Conservation (phyloP, 2,329 filamentous ascomycete genomes). For the Macrophomina phaseolina region DNA sequence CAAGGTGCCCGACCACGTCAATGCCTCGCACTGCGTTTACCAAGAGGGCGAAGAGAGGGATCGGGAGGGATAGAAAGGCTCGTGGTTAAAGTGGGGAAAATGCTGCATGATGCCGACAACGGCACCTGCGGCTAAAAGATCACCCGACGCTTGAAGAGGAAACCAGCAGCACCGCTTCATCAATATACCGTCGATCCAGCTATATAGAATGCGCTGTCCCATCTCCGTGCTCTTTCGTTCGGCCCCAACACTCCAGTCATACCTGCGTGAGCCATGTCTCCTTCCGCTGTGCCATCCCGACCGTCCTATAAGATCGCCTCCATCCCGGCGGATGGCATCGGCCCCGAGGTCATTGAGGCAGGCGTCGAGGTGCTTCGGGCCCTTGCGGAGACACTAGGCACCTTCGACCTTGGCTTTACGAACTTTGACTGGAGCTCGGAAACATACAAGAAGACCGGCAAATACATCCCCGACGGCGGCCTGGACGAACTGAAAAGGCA, state of each 20-base stretch:
- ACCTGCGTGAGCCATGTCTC: not conserved
- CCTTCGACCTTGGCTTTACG: conserved; percentile 66
- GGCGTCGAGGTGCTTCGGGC: conserved; percentile 67
- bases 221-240: not conserved
- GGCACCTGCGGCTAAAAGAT: conserved; percentile 14
- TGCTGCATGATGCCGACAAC: not conserved
- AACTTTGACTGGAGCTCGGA: conserved; percentile 72
- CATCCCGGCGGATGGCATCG: conserved; percentile 73
- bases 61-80: too few relatives aligned
- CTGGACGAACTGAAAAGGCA: conserved; percentile 63
- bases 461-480: conserved; percentile 68
- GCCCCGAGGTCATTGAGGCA: conserved; percentile 69
- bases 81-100: not conserved
- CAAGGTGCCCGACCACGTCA: too few relatives aligned
- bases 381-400: conserved; percentile 57
- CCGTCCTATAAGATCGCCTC: conserved; percentile 26
- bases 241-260: not conserved
- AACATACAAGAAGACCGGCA: conserved; percentile 68
- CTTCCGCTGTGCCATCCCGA: not conserved
- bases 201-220: not conserved
- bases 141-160: not conserved
- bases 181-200: conserved; percentile 7
- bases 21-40: too few relatives aligned
- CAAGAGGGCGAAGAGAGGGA: too few relatives aligned
- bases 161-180: conserved; percentile 4